phyloP scores from a whole-genome alignment of 352 stramenopile genomes.

The Phytophthora hibernalis region DNA sequence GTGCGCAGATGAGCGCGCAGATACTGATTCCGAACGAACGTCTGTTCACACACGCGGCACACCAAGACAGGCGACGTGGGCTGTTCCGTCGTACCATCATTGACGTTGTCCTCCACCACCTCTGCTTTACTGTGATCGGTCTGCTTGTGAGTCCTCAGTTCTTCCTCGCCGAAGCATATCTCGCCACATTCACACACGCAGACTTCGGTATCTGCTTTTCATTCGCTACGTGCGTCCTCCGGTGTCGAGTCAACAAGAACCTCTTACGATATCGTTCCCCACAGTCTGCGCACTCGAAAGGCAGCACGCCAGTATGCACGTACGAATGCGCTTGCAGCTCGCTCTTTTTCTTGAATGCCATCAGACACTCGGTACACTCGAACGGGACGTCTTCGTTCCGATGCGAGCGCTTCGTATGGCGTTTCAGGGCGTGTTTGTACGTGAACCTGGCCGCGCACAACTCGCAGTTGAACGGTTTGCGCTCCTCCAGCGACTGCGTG shows the following conservation, averaged over 20 bases:
- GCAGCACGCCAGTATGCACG: slow-evolving; percentile 76
- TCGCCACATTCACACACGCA: slow-evolving; percentile 66
- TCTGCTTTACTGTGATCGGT: slow-evolving; percentile 29
- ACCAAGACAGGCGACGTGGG: slow-evolving; percentile 21
- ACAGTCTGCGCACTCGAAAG: slow-evolving; percentile 77
- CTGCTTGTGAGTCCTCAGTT: slow-evolving; percentile 52
- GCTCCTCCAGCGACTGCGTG: slow-evolving; percentile 20
- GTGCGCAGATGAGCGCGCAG: slow-evolving; percentile 66
- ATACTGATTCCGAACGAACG: slow-evolving; percentile 60
- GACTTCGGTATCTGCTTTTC: slow-evolving; percentile 49
- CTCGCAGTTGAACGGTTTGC: slow-evolving; percentile 65
- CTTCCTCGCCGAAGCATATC: slow-evolving; percentile 59
- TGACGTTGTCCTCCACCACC: background rate
- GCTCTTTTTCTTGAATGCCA: slow-evolving; percentile 86
- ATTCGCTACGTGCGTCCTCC: slow-evolving; percentile 40
- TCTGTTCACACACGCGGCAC: slow-evolving; percentile 61
- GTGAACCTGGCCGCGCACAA: slow-evolving; percentile 64
- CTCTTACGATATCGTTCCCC: slow-evolving; percentile 66
- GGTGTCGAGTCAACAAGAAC: slow-evolving; percentile 63
- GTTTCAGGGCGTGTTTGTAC: slow-evolving; percentile 74
- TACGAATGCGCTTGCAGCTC: slow-evolving; percentile 78
- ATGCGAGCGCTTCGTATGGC: slow-evolving; percentile 61
- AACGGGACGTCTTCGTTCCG: slow-evolving; percentile 64
- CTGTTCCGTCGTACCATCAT: background rate
- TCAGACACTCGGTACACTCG: slow-evolving; percentile 63